Evolutionary conservation across 768 basidiomycete genomes (phyloP).

Genomic region (Atractiella rhizophila): DNA sequence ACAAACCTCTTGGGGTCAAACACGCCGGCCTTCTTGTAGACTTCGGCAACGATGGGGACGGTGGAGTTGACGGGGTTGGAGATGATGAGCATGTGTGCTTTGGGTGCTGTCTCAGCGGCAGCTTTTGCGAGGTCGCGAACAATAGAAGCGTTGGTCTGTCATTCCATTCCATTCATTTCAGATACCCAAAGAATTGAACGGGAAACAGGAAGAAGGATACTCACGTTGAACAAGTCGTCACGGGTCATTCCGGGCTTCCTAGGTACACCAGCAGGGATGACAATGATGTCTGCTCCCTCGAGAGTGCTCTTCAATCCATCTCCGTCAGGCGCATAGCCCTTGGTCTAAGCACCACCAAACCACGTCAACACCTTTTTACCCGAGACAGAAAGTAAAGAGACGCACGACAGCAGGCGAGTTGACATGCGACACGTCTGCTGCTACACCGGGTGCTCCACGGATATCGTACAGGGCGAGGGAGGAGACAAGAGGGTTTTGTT

Average conservation of each 20-base stretch:
- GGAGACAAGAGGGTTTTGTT: conserved; percentile 47
- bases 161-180: too few relatives aligned
- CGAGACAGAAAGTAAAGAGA: conserved; percentile 16
- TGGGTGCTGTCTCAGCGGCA: conserved; percentile 58
- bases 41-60: conserved; percentile 83
- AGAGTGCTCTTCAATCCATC: conserved; percentile 75
- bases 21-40: conserved; percentile 70
- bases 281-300: conserved; percentile 67
- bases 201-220: conserved; percentile 16
- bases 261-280: conserved; percentile 97
- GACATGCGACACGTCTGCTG: conserved; percentile 86
- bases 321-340: conserved; percentile 23
- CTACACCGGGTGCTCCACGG: conserved; percentile 84
- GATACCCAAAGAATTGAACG: neutral
- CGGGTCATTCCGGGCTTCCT: conserved; percentile 71
- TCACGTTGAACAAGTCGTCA: conserved; percentile 82
- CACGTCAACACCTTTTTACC: conserved; percentile 9
- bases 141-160: conserved; percentile 93
- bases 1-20: conserved; percentile 70
- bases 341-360: too few relatives aligned
- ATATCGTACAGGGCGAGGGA: conserved; percentile 54
- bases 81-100: conserved; percentile 85
- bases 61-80: conserved; percentile 85
- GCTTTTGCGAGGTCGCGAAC: conserved; percentile 83
- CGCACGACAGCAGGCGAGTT: conserved; percentile 57